These are phyloP conservation scores for Alternaria sp. DNA, from an alignment of 2,329 filamentous ascomycete genomes.

Conservation along the genomic window DNA sequence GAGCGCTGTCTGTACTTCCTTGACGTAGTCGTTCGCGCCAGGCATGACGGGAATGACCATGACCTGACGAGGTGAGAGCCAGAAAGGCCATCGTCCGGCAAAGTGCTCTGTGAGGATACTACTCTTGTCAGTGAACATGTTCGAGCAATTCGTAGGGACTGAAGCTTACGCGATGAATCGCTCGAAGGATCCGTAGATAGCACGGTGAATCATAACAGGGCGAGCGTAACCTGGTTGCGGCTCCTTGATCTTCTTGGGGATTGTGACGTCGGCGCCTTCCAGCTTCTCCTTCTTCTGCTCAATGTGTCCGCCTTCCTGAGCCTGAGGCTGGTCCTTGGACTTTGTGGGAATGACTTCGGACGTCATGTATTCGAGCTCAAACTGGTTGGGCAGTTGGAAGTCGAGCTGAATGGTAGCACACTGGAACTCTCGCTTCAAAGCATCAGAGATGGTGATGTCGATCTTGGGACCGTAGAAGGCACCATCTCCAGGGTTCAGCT, in stretches of 20 bases:
- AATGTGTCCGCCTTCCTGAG: conserved; percentile 33
- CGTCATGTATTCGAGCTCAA: conserved; percentile 85
- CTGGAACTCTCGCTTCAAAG: conserved; percentile 82
- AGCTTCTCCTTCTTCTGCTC: conserved; percentile 30
- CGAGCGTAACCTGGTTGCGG: conserved; percentile 66
- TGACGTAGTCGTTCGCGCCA: conserved; percentile 72
- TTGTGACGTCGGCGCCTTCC: conserved; percentile 18
- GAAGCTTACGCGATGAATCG: conserved; percentile 64
- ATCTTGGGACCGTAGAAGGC: conserved; percentile 99
- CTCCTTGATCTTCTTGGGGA: conserved; percentile 33
- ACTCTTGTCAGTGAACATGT: conserved; percentile 13
- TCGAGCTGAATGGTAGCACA: conserved; percentile 95
- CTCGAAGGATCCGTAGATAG: conserved; percentile 75
- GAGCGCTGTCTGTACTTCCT: conserved; percentile 73
- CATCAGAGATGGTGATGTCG: conserved; percentile 92
- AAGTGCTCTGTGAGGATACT: conserved; percentile 81
- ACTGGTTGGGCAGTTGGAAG: conserved; percentile 84
- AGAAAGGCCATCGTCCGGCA: conserved; percentile 87
- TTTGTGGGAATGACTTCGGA: conserved; percentile 62
- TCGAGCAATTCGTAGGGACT: neutral
- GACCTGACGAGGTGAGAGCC: conserved; percentile 83
- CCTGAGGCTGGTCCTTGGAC: conserved; percentile 35
- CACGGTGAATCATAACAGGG: conserved; percentile 86
- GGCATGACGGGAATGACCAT: conserved; percentile 80
- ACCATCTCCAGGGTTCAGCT: conserved; percentile 91